Percentiles rank a stretch among this genome's conserved stretches.
phyloP scores from a whole-genome alignment of 202 grass and related monocot genomes.

The Saccharum hybrid region DNA sequence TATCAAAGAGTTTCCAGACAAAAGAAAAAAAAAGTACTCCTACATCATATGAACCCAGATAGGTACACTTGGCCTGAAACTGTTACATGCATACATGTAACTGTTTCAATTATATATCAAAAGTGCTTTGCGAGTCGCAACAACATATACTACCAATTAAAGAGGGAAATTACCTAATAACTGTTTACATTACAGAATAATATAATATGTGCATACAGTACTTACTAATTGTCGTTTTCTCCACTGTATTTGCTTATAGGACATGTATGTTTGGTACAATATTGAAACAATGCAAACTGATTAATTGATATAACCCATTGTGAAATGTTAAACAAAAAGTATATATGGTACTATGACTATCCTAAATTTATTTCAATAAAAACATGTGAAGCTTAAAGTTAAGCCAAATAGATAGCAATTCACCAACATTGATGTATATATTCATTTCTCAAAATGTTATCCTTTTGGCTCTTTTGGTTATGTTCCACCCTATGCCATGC shows the following conservation, averaged over 20 bases:
- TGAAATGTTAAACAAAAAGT: constrained; percentile 1
- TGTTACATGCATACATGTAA: constrained; percentile 11
- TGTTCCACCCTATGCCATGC: not conserved
- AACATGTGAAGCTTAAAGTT: constrained; percentile 34
- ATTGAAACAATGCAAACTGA: not conserved
- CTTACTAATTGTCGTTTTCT: not conserved
- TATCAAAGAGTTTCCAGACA: not conserved
- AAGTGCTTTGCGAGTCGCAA: not conserved
- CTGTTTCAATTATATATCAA: constrained; percentile 6
- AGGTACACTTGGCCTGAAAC: not conserved
- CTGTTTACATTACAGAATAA: not conserved
- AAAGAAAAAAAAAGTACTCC: not conserved
- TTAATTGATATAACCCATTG: not conserved
- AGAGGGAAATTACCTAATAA: not conserved
- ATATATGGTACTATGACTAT: not conserved
- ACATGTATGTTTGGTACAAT: not conserved
- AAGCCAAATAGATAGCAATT: constrained; percentile 14
- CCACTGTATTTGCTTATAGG: constrained; percentile 21
- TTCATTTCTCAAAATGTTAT: constrained; percentile 3
- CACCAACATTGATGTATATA: not conserved
- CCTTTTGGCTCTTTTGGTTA: not conserved
- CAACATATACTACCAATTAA: not conserved
- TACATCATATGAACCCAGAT: not conserved
- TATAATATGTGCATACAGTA: not conserved
- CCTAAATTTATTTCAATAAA: constrained; percentile 28